Evolutionary conservation across 306 rosid genomes (phyloP).

Genomic region (Pueraria montana): DNA sequence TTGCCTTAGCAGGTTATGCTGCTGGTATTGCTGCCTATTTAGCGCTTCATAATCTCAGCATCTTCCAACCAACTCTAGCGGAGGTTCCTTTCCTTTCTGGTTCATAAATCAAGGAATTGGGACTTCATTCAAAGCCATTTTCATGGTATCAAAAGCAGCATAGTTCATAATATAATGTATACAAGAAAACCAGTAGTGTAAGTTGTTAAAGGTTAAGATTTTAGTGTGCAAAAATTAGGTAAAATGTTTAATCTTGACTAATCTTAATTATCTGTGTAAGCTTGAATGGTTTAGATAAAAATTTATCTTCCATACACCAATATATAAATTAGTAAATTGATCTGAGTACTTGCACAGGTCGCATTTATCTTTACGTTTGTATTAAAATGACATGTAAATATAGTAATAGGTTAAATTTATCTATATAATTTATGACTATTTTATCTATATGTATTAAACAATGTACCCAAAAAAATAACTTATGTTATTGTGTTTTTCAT

Average conservation of each 20-base stretch:
- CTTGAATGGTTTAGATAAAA: not conserved
- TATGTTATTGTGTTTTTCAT: no score
- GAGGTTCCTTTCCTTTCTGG: constrained; percentile 73
- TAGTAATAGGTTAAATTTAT: no score
- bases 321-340: not conserved
- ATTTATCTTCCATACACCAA: not conserved
- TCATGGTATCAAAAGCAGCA: constrained; percentile 29
- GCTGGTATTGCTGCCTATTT: constrained; percentile 86
- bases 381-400: no score
- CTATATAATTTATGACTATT: no score
- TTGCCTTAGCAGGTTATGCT: constrained; percentile 91
- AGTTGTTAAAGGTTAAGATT: not conserved
- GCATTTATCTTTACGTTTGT: no score
- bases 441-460: no score
- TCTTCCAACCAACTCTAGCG: constrained; percentile 73
- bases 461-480: no score
- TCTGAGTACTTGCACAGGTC: no score
- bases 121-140: constrained; percentile 34
- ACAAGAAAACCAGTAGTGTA: constrained; percentile 1
- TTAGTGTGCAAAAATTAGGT: not conserved
- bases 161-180: not conserved
- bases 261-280: not conserved
- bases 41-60: constrained; percentile 69
- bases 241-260: not conserved
- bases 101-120: constrained; percentile 48